Conservation (phyloP, 371 early-diverging fungal species). For the Rhizomucor pusillus region DNA sequence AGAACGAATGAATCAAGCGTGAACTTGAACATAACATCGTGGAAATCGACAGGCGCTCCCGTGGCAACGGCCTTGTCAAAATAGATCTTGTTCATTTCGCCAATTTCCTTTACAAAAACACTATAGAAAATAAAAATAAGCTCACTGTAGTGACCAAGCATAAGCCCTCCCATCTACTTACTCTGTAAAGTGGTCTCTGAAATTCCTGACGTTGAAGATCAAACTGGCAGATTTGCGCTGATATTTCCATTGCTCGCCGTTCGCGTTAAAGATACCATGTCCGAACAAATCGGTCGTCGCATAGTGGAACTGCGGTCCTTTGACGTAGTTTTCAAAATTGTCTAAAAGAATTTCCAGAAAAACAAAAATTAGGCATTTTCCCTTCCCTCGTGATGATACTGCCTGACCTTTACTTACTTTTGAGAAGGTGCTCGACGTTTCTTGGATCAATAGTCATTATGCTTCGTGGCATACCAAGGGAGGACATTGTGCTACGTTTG, state of each 20-base stretch:
- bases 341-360: constrained; percentile 11
- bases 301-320: constrained; percentile 33
- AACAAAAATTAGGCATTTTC: not conserved
- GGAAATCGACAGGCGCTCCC: constrained; percentile 36
- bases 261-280: constrained; percentile 46
- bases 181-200: constrained; percentile 45
- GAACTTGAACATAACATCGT: constrained; percentile 49
- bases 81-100: constrained; percentile 25
- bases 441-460: constrained; percentile 38
- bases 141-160: not conserved
- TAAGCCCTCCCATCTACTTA: constrained; percentile 10
- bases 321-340: constrained; percentile 45
- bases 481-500: constrained; percentile 9
- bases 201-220: constrained; percentile 51
- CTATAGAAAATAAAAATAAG: constrained; percentile 14
- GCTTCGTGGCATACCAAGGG: constrained; percentile 27
- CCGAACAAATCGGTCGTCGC: constrained; percentile 31
- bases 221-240: constrained; percentile 42
- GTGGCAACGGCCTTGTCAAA: constrained; percentile 32
- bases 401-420: constrained; percentile 12
- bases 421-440: constrained; percentile 37
- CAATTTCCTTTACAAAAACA: constrained; percentile 51
- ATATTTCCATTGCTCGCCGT: constrained; percentile 38
- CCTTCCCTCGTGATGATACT: not conserved
- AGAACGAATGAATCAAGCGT: constrained; percentile 58